phyloP scores from a whole-genome alignment of 2,329 filamentous ascomycete genomes.

The Phaeosphaeria sp. region DNA sequence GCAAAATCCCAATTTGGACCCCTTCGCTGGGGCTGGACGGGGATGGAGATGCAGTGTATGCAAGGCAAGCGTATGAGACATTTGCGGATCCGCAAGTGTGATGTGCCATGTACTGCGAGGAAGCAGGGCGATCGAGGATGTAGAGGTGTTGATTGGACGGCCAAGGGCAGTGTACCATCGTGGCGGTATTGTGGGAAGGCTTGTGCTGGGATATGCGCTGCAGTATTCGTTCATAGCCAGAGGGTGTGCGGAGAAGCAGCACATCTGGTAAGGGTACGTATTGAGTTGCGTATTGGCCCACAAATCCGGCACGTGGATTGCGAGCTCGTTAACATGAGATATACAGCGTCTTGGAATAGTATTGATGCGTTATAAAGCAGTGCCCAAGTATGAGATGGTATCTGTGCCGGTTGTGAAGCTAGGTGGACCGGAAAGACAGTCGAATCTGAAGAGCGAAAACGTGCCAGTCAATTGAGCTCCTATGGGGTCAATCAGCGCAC shows the following conservation, averaged over 20 bases:
- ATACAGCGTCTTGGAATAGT: slow-evolving; percentile 1
- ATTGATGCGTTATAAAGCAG: background rate
- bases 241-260: slow-evolving; percentile 33
- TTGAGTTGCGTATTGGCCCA: slow-evolving; percentile 21
- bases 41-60: background rate
- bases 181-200: slow-evolving; percentile 26
- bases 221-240: slow-evolving; percentile 17
- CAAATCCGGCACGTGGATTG: slow-evolving; percentile 24
- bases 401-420: background rate
- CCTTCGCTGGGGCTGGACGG: slow-evolving; percentile 12
- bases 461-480: background rate
- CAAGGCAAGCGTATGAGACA: slow-evolving; percentile 11
- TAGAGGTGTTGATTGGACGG: slow-evolving; percentile 26
- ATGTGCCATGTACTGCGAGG: slow-evolving; percentile 12
- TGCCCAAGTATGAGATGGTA: background rate
- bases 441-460: background rate
- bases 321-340: slow-evolving; percentile 29
- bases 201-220: slow-evolving; percentile 26
- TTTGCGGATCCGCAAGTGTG: slow-evolving; percentile 43
- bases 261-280: slow-evolving; percentile 18
- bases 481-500: background rate
- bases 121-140: slow-evolving; percentile 11
- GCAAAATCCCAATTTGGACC: slow-evolving; percentile 14
- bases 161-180: slow-evolving; percentile 23
- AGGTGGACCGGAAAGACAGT: no score